These are phyloP conservation scores for Moricandia arvensis DNA, from an alignment of 345 rosid genomes.

Conservation along the genomic window DNA sequence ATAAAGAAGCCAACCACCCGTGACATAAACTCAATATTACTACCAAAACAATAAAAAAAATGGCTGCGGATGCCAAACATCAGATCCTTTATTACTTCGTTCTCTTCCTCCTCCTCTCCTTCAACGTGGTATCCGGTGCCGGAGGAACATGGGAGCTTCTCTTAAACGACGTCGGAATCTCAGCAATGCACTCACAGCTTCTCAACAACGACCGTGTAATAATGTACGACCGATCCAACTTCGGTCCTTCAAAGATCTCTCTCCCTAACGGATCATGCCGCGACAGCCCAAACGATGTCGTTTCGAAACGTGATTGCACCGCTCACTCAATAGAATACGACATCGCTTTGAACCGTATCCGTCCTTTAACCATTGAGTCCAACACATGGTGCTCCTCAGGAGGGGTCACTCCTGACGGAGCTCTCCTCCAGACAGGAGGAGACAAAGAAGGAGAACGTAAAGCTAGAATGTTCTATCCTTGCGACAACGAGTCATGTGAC, in stretches of 20 bases:
- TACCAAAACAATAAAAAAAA: constrained; percentile 13
- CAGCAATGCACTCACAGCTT: constrained; percentile 92
- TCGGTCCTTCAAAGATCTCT: constrained; percentile 67
- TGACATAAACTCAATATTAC: constrained; percentile 23
- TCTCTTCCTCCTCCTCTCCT: constrained; percentile 15
- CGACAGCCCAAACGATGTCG: constrained; percentile 33
- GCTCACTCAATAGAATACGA: constrained; percentile 68
- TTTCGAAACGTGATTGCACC: constrained; percentile 45
- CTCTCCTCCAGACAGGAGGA: constrained; percentile 68
- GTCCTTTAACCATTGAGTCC: constrained; percentile 45
- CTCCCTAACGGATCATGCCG: constrained; percentile 64
- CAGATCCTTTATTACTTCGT: constrained; percentile 21
- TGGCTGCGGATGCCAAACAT: constrained; percentile 20
- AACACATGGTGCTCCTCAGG: constrained; percentile 63
- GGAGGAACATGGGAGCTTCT: constrained; percentile 69
- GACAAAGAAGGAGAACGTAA: constrained; percentile 54
- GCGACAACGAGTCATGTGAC: constrained; percentile 49
- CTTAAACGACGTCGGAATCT: constrained; percentile 59
- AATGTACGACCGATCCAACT: constrained; percentile 76
- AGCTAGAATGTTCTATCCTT: constrained; percentile 53
- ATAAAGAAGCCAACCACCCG: constrained; percentile 6
- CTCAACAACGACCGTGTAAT: constrained; percentile 74
- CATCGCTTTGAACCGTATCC: constrained; percentile 36
- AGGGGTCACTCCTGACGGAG: constrained; percentile 48
- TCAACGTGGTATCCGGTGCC: constrained; percentile 32